A percentile compares a stretch with the other conserved stretches of the same genome.
phyloP scores from a whole-genome alignment of 768 basidiomycete genomes.

The Lentinula guzmanii region DNA sequence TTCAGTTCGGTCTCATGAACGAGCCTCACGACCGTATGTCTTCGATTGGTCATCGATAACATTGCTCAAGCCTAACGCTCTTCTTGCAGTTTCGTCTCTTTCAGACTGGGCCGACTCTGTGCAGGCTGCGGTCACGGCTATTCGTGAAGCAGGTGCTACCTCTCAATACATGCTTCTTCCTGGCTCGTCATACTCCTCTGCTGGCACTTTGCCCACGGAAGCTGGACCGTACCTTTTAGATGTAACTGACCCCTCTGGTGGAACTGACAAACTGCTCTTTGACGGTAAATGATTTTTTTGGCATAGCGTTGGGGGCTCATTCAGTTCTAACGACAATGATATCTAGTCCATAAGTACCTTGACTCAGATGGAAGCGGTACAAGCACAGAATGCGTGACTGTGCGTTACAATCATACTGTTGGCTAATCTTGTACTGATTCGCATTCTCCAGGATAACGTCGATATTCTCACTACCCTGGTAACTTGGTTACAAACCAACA shows the following conservation, averaged over 20 bases:
- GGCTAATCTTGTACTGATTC: neutral
- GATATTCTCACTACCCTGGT: conserved; percentile 35
- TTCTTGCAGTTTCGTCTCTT: conserved; percentile 21
- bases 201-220: conserved; percentile 31
- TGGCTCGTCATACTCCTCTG: conserved; percentile 27
- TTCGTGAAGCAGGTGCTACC: conserved; percentile 50
- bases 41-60: too few species aligned
- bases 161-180: conserved; percentile 52
- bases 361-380: conserved; percentile 46
- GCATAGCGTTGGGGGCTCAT: too few species aligned
- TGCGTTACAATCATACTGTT: conserved; percentile 6
- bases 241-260: conserved; percentile 37
- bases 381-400: conserved; percentile 25
- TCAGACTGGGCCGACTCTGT: conserved; percentile 39
- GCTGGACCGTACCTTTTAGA: conserved; percentile 37
- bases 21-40: conserved; percentile 44
- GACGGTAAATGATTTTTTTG: conserved; percentile 23
- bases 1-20: conserved; percentile 40
- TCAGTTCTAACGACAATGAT: neutral
- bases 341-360: conserved; percentile 50
- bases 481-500: conserved; percentile 30
- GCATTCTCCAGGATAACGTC: conserved; percentile 32
- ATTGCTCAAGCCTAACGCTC: too few species aligned
- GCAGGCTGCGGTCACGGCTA: conserved; percentile 53
- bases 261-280: conserved; percentile 39